A percentile compares a stretch with the other conserved stretches of the same genome.
phyloP scores from a whole-genome alignment of 2,329 filamentous ascomycete species.

The Escovopsis sp. region DNA sequence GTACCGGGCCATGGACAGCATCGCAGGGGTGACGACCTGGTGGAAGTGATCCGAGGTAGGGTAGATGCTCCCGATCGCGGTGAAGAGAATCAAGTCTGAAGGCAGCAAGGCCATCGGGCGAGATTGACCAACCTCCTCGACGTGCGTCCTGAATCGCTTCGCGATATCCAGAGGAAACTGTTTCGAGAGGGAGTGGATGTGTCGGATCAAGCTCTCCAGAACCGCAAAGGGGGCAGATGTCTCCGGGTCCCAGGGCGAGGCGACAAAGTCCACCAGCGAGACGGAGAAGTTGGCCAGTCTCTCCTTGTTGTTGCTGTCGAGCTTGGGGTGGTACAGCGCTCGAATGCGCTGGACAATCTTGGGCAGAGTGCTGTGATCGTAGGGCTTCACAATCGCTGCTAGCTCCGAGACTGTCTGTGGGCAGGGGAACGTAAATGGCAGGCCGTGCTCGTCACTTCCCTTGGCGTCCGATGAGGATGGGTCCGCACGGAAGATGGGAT shows the following conservation, averaged over 20 bases:
- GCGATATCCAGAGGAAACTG: conserved; percentile 67
- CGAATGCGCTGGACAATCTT: conserved; percentile 79
- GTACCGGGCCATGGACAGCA: conserved; percentile 71
- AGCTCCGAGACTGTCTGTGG: conserved; percentile 67
- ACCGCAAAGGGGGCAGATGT: conserved; percentile 45
- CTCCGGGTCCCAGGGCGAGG: conserved; percentile 28
- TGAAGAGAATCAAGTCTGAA: conserved; percentile 71
- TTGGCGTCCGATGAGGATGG: conserved; percentile 23
- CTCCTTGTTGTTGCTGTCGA: conserved; percentile 71
- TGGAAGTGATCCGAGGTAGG: conserved; percentile 97
- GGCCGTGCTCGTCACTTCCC: conserved; percentile 34
- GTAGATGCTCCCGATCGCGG: conserved; percentile 71
- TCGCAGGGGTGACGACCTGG: conserved; percentile 79
- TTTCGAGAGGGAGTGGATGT: conserved; percentile 85
- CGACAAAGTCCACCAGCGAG: conserved; percentile 49
- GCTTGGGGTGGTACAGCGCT: conserved; percentile 79
- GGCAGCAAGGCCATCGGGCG: conserved; percentile 38
- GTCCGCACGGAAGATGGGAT: conserved; percentile 34
- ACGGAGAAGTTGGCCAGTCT: conserved; percentile 57
- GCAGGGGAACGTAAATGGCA: conserved; percentile 78
- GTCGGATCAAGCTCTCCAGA: conserved; percentile 69
- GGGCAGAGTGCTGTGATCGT: conserved; percentile 52
- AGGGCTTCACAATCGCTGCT: conserved; percentile 45
- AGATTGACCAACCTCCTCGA: conserved; percentile 38
- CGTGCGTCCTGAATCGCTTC: conserved; percentile 59